Evolutionary conservation across 78 protist genomes (phyloP), one percentile per base, ranked within the genome.

Genomic region (Dictyostelium firmibasis): DNA sequence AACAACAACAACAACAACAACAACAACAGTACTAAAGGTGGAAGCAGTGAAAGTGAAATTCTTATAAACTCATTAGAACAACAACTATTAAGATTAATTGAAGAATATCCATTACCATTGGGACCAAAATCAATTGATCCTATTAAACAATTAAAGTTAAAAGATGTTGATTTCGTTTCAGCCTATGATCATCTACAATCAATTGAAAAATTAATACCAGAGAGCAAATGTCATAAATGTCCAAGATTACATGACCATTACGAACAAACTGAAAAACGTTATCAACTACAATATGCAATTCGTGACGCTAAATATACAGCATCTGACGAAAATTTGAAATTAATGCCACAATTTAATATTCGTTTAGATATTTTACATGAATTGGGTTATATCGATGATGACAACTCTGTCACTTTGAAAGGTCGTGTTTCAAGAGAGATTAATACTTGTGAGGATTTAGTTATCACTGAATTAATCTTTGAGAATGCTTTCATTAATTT

Each of bases 341-440:
- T 98, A 35, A 93, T 98, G 97, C 98, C 99, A 47, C 98, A 98
- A 18, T 98, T 93, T 95, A 72, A 96, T 25, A 81, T 62, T 81
- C 92, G 99, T 11, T 67, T 97, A 20, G 86, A 33, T 6, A 97
- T 98, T 9, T 85, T 98, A 11, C 70, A 77, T n/a, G 43, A 81
- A 14, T 86, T 97, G 47, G 78, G 83, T 7, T 98, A 97, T 75
- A 60, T 96, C 9, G 97, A 97, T 67, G 33, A 33, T 4, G 95
- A 91, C 18, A 60, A 92, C 33, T 78, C 77, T 4, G 97, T 98
- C 0, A 85, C 81, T 27, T 85, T 97, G 43, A 98, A 98, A 64
- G 99, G 99, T 2, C 82, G 97, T 20, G 99, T 98, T 1, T 97
- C 98, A 11, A 78, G 98, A 29, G 98, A 97, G 36, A 88, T 95